phyloP scores from a whole-genome alignment of 2,329 filamentous ascomycete species.

The Talaromyces sp. region DNA sequence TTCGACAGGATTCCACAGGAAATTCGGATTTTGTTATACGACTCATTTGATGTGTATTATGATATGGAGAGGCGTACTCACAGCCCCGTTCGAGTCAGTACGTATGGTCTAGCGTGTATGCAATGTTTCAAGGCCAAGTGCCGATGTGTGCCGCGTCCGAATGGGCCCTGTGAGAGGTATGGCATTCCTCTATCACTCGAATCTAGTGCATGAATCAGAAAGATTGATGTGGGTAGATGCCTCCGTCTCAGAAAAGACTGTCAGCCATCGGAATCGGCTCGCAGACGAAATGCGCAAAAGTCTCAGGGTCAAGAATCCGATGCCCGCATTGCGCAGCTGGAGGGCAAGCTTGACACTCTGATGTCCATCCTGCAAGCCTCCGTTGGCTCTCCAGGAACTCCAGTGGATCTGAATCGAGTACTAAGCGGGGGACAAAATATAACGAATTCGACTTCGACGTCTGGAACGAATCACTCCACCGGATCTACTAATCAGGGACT shows the following conservation, averaged over 20 bases:
- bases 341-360: slow-evolving; percentile 34
- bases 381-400: slow-evolving; percentile 13
- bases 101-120: slow-evolving; percentile 30
- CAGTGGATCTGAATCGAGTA: neutral
- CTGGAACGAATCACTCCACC: neutral
- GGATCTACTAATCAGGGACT: neutral
- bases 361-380: slow-evolving; percentile 31
- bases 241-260: slow-evolving; percentile 37
- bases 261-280: slow-evolving; percentile 33
- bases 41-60: neutral
- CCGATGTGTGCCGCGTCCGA: slow-evolving; percentile 25
- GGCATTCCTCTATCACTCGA: neutral
- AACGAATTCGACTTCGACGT: neutral
- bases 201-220: too few relatives aligned
- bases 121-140: slow-evolving; percentile 33
- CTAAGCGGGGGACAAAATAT: neutral
- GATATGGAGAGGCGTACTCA: slow-evolving; percentile 10
- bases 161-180: slow-evolving; percentile 27
- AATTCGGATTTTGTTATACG: neutral
- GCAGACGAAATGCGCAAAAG: slow-evolving; percentile 28
- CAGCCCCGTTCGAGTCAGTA: slow-evolving; percentile 19
- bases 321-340: slow-evolving; percentile 35
- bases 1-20: neutral
- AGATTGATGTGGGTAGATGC: slow-evolving; percentile 25
- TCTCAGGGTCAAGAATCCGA: slow-evolving; percentile 25